Evolutionary conservation across 163 green algal species (phyloP), one percentile per base, ranked within the genome.

Genomic region (Volvox carteri): DNA sequence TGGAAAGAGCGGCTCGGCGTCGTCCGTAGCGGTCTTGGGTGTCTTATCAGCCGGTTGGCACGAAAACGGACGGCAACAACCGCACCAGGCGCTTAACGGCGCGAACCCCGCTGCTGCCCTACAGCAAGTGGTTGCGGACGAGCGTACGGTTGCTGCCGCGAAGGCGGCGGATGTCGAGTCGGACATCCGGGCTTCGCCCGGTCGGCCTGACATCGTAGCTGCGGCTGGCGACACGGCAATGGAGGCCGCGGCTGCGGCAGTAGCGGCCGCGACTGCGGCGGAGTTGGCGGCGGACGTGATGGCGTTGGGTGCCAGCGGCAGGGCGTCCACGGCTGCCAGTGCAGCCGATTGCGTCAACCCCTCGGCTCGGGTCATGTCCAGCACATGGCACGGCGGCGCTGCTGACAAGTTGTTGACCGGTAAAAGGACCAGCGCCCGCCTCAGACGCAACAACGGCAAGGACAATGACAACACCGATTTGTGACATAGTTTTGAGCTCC

Each of bases 111-210:
- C n/a, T 21, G 37, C 35, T 11, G 37, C 16, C 5, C 18, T 44
- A 35, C 37, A 77, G 2, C 28, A 28, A 8, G 72, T 65, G 18
- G 41, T 2, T 14, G 28, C 42, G 39, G 41, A 78, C 8, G 70
- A 35, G 42, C 76, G 33, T 33, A 21, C 54, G 37, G 37, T 41
- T 30, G 19, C 60, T 28, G 78, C 5, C 5, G 35, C 28, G 4
- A 75, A 54, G 76, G 37, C 56, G 4, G 88, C 83, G 21, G 88
- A 62, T 33, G 50, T 87, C 5, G 76, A 70, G 5, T 83, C 88
- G 21, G 28, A 88, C 7, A 83, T 90, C 25, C 5, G 0, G 1
- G 70, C 54, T 18, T 72, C 44, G 14, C 48, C 37, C 37, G 25
- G 8, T 9, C 1, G 79, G 35, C 58, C 11, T 3, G 25, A 28